Conservation (phyloP, 2,329 filamentous ascomycete species). For the Colletotrichum graminicola region DNA sequence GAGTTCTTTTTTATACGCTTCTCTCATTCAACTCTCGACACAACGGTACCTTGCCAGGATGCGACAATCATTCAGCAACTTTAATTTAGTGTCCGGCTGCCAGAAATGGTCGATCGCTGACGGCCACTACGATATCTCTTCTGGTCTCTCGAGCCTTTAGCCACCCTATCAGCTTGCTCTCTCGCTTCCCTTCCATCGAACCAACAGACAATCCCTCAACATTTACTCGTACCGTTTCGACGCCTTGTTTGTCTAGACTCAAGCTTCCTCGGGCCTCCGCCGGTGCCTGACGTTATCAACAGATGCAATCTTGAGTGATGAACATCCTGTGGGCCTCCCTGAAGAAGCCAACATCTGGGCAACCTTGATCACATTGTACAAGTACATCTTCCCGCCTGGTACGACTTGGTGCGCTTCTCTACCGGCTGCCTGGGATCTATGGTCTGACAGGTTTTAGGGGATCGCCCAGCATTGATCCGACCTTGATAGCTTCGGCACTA, state of each 20-base stretch:
- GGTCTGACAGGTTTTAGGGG: neutral
- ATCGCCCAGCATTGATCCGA: neutral
- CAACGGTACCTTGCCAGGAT: neutral
- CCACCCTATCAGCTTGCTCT: neutral
- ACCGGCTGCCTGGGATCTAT: neutral
- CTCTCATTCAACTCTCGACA: neutral
- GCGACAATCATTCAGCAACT: neutral
- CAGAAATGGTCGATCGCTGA: no score
- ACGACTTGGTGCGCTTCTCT: constrained; percentile 7
- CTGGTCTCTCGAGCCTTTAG: neutral
- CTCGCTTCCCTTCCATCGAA: neutral
- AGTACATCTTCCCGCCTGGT: neutral
- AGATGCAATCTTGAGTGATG: neutral
- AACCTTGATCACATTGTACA: neutral
- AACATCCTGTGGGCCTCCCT: neutral
- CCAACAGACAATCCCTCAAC: neutral
- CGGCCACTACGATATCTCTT: neutral
- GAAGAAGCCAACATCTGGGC: constrained; percentile 1
- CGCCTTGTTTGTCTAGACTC: neutral
- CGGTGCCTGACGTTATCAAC: neutral
- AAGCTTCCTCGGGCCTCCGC: neutral
- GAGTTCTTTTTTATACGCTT: neutral
- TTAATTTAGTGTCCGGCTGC: no score
- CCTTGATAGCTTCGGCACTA: constrained; percentile 11
- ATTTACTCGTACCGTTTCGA: neutral